Percentiles rank a stretch among this genome's conserved stretches.
These are phyloP conservation scores for Xylaria hypoxylon DNA, from an alignment of 2,329 filamentous ascomycete genomes.

Conservation along the genomic window DNA sequence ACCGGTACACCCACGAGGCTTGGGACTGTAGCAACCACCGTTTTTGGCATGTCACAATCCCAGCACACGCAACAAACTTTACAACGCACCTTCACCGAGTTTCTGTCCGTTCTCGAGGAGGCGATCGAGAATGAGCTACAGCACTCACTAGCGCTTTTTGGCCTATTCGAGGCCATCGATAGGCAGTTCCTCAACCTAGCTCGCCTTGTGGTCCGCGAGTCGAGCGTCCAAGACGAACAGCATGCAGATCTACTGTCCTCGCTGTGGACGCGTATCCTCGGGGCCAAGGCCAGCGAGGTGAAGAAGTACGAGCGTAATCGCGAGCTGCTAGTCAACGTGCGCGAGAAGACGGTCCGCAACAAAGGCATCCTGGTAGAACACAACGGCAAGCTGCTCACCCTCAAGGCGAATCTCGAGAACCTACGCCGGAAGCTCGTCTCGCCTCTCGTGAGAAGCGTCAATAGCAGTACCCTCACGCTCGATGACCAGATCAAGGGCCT, in stretches of 20 bases:
- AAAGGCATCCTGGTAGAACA: constrained; percentile 89
- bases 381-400: constrained; percentile 82
- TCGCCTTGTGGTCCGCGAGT: constrained; percentile 85
- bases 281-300: constrained; percentile 78
- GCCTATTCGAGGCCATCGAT: constrained; percentile 92
- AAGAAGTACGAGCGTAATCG: constrained; percentile 94
- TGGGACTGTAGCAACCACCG: constrained; percentile 73
- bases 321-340: constrained; percentile 79
- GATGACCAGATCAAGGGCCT: constrained; percentile 89
- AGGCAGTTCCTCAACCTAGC: constrained; percentile 89
- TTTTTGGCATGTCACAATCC: constrained; percentile 84
- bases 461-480: constrained; percentile 76
- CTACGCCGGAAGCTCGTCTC: constrained; percentile 84
- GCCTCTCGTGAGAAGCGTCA: constrained; percentile 79
- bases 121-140: constrained; percentile 86
- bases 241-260: constrained; percentile 85
- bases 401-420: constrained; percentile 90
- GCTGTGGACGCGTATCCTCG: constrained; percentile 88
- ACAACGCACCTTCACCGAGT: constrained; percentile 88
- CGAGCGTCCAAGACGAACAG: constrained; percentile 80
- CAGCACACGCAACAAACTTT: constrained; percentile 85
- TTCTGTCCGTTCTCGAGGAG: constrained; percentile 87
- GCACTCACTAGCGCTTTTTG: constrained; percentile 82
- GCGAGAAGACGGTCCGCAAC: constrained; percentile 85
- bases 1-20: constrained; percentile 73